These are phyloP conservation scores for Leavenworthia alabamica DNA, from an alignment of 345 rosid species.

Conservation along the genomic window DNA sequence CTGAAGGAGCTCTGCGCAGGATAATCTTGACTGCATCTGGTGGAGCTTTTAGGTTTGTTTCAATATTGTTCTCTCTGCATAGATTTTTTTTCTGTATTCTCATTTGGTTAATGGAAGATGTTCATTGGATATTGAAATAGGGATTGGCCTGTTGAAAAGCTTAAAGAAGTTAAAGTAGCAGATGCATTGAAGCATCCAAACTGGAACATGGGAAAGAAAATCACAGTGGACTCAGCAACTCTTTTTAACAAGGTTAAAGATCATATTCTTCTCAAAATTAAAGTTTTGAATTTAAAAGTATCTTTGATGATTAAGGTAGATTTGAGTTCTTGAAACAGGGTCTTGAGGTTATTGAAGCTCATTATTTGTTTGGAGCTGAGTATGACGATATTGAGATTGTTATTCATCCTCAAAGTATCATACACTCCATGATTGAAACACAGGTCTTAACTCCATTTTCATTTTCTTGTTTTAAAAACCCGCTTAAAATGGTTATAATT, in stretches of 20 bases:
- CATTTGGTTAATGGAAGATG: neutral
- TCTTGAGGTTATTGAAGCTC: conserved; percentile 95
- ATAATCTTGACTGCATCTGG: conserved; percentile 96
- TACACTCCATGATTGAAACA: conserved; percentile 93
- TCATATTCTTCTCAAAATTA: neutral
- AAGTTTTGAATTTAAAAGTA: neutral
- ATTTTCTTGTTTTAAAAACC: neutral
- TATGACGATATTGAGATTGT: conserved; percentile 85
- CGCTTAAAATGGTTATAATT: neutral
- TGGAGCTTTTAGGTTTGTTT: conserved; percentile 86
- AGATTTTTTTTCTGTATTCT: neutral
- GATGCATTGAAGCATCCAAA: conserved; percentile 98
- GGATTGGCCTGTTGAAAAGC: conserved; percentile 85
- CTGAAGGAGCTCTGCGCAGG: conserved; percentile 75
- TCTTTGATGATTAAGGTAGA: neutral
- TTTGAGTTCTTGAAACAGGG: conserved; percentile 47
- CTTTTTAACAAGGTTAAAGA: conserved; percentile 79
- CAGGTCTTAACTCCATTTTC: conserved; percentile 44
- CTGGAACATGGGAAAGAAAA: conserved; percentile 97
- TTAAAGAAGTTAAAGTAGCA: conserved; percentile 85
- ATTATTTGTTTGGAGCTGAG: conserved; percentile 87
- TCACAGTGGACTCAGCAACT: conserved; percentile 93
- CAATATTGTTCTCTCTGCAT: neutral
- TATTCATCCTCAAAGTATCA: conserved; percentile 87
- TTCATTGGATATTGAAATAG: conserved; percentile 30